Base-by-base conservation (phyloP, 768 basidiomycete genomes). In the Auriscalpium orientale region DNA sequence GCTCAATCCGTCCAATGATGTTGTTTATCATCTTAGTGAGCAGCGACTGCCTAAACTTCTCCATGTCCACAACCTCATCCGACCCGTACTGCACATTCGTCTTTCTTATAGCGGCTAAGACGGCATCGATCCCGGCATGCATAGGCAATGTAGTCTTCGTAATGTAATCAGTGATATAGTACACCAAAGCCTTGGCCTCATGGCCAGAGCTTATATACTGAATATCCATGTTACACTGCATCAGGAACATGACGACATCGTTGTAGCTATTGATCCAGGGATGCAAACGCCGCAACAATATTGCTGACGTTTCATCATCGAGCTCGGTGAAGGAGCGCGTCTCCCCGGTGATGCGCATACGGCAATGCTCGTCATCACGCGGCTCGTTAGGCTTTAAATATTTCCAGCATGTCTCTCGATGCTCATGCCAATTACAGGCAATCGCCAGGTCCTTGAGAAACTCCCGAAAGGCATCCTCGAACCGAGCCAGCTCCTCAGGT, bases 141-240 rank as follows among this genome's bases (percentile, higher is more conserved):
- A 69, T 58, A 37, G 75, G 75, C 9, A 79, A 54, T 44, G 72
- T 68, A 1, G 70, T 52, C 53, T 80, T 80, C 1, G 76, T 72
- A 15, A 79, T 77, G 50, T 80, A 79, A 54, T 79, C 69, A 0
- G 77, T 79, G n/a, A 79, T 74, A 51, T 79, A 80, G 55, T 74
- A 76, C 5, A 75, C 40, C 0, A 76, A 56, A 0, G 77, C 76
- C 53, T 78, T 78, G 1, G 74, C 74, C 0, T 68, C 57, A 8
- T 62, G 37, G 0, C 78, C 78, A 0, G 76, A 78, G 0, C 69
- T 70, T 16, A 80, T 71, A 46, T 70, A 75, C 55, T 78, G 75
- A 1, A 79, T 74, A 53, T 79, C 78, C 71, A 76, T 77, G 53
- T 79, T 79, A 49, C 73, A 74, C 1, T 69, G 56, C 0, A 78